Evolutionary conservation across 2,329 filamentous ascomycete species (phyloP), one percentile per base, ranked within the genome.

Genomic region (Saccharata proteae): DNA sequence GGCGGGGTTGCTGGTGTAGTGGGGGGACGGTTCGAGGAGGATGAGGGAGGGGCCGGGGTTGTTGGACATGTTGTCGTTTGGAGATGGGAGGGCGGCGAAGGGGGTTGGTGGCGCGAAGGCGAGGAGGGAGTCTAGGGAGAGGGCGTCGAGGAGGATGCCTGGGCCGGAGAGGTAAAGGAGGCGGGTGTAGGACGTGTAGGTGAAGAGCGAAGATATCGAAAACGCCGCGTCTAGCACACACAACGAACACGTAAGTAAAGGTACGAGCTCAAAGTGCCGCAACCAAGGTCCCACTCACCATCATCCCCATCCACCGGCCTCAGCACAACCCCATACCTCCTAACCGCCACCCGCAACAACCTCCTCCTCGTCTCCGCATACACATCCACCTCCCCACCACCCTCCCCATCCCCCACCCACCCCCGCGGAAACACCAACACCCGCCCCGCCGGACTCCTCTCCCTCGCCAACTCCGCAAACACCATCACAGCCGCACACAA

Each of bases 401-500:
- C 52, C 19, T 52, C 55, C 2, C 36, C 42, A 10, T 50, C 48
- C 19, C 43, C 42, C 22, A 57, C 37, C 55, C 54, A 58, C 4
- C 39, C 24, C 25, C 45, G 48, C 4, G 63, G 63, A 37, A 67
- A 66, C 37, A 66, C 38, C 18, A 67, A 41, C 4, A 66, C 45
- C 29, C 54, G 49, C 36, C 51, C 52, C 5, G 62, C 62, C 0
- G 62, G 62, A 32, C 58, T 62, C 42, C 55, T 61, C 42, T 58
- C 48, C 21, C 49, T 44, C 26, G 64, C 55, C 22, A 67, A 38
- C 20, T 64, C 62, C 3, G 55, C 58, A 23, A 67, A 55, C 19
- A 65, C 47, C 61, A 67, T 65, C 30, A 67, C 55, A 1, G 62
- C 59, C 24, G 51, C 61, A 48, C 64, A 67, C n/a, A 66, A 49